These are phyloP conservation scores for Aspergillus sclerotialis DNA, from an alignment of 2,329 filamentous ascomycete species.

Conservation along the genomic window DNA sequence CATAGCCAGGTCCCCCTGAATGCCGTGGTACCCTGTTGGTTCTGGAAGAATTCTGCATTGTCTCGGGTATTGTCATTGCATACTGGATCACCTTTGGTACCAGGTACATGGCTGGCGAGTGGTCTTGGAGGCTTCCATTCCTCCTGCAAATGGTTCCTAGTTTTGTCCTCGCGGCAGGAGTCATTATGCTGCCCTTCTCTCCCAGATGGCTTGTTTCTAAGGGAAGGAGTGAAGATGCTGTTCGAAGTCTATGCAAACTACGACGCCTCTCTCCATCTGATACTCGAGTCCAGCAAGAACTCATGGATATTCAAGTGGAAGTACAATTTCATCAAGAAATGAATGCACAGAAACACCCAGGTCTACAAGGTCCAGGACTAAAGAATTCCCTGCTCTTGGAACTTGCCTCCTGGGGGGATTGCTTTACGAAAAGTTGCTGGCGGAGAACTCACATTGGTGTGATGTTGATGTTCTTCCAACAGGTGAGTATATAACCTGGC, in stretches of 20 bases:
- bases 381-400: constrained; percentile 40
- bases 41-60: constrained; percentile 37
- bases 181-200: constrained; percentile 47
- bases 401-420: constrained; percentile 44
- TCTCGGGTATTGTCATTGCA: constrained; percentile 35
- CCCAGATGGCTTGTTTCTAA: constrained; percentile 48
- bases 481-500: constrained; percentile 25
- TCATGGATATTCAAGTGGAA: constrained; percentile 46
- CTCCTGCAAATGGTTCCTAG: constrained; percentile 41
- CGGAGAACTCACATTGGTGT: constrained; percentile 46
- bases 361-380: constrained; percentile 24
- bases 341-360: constrained; percentile 33
- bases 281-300: constrained; percentile 45
- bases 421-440: constrained; percentile 45
- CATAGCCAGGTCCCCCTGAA: constrained; percentile 32
- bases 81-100: constrained; percentile 40
- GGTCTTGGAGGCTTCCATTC: constrained; percentile 44
- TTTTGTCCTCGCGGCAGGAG: constrained; percentile 29
- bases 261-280: constrained; percentile 45
- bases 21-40: constrained; percentile 42
- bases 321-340: constrained; percentile 45
- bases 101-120: constrained; percentile 37
- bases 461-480: constrained; percentile 53
- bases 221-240: constrained; percentile 43
- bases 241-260: constrained; percentile 42